Percentiles rank a stretch among this genome's conserved stretches.
These are phyloP conservation scores for Colletotrichum sp. DNA, from an alignment of 2,329 filamentous ascomycete genomes.

Conservation along the genomic window DNA sequence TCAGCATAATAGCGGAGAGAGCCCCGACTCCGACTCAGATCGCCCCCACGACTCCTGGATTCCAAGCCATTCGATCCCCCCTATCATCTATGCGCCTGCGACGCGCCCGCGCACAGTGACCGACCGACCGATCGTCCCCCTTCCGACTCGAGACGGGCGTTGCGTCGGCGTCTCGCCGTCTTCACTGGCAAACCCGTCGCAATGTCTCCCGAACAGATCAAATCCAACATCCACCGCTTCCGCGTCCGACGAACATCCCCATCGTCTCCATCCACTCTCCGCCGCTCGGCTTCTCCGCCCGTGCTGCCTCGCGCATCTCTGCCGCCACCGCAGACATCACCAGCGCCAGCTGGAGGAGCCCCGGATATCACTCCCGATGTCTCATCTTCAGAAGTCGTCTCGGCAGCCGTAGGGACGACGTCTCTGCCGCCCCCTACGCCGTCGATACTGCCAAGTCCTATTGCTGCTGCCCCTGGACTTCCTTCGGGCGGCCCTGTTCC, in stretches of 20 bases:
- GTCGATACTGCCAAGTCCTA: background rate
- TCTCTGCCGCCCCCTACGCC: background rate
- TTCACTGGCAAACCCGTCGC: background rate
- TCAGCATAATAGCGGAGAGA: background rate
- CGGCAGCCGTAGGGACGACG: background rate
- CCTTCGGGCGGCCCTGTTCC: background rate
- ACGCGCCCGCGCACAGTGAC: background rate
- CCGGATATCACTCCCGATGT: background rate
- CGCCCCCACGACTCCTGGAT: background rate
- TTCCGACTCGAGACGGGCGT: constrained; percentile 1
- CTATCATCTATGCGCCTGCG: background rate
- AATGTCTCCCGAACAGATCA: constrained; percentile 24
- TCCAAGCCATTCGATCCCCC: background rate
- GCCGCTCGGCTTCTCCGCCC: constrained; percentile 25
- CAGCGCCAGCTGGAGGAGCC: background rate
- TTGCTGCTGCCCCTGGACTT: background rate
- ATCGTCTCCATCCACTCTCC: constrained; percentile 13
- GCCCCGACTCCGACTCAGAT: background rate
- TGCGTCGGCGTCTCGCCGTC: constrained; percentile 15
- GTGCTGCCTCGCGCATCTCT: background rate
- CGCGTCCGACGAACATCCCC: constrained; percentile 27
- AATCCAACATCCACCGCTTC: constrained; percentile 29
- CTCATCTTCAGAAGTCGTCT: background rate
- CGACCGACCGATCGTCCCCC: background rate
- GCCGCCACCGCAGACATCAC: background rate